Evolutionary conservation across 2,329 filamentous ascomycete species (phyloP), one percentile per base, ranked within the genome.

Genomic region (Aphanocladium album): DNA sequence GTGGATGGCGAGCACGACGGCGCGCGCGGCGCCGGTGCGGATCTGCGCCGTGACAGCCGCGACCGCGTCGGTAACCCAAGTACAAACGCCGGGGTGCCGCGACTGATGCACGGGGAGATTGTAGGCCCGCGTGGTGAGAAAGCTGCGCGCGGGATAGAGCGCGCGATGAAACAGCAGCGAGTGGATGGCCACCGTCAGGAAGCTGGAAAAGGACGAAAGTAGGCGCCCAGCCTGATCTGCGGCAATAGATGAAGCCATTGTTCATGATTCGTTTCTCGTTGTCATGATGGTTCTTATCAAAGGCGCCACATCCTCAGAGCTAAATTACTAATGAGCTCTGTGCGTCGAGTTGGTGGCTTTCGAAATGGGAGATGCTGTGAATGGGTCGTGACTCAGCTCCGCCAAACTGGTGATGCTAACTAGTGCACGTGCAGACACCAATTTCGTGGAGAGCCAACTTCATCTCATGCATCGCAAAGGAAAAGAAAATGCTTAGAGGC

Each of bases 31-130:
- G 27, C 80, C 82, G 11, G 79, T 82, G 52, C 89, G 80, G 39
- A 96, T 80, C 75, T 96, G 89, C 3, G 78, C 79, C 62, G 84
- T 80, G 23, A 92, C 83, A 39, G 91, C 89, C 64, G 86, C 78
- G 46, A 95, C 84, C 65, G 92, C 91, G 72, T 95, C 89, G 70
- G 82, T 84, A 74, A 96, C 86, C 89, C 93, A 97, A 68, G 85
- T 79, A 80, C 91, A 96, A 65, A 96, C 89, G 67, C 85, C 84
- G 0, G 93, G 91, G 73, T 96, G 92, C 61, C 92, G 89, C 62
- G 86, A 93, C 72, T 96, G 92, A 68, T 89, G 88, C 50, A 96
- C 89, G 33, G 91, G 83, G 62, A 91, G 87, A 76, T 93, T 92
- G 80, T 93, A 93, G 68, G 90, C 91, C 64, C 89, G 85, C 43